phyloP scores from a whole-genome alignment of 2,329 filamentous ascomycete genomes.

The Hypoxylon sp. region DNA sequence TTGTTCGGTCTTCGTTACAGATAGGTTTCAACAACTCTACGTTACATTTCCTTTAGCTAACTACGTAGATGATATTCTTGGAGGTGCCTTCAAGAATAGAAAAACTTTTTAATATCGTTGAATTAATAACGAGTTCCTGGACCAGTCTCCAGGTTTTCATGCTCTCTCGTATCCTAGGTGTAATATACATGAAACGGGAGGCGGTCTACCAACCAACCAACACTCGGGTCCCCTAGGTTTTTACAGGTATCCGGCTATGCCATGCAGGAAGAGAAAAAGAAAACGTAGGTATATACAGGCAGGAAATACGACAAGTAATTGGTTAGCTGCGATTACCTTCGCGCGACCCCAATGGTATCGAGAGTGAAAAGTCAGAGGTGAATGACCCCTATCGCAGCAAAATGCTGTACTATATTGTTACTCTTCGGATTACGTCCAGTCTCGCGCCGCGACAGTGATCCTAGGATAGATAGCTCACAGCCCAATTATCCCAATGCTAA shows the following conservation, averaged over 20 bases:
- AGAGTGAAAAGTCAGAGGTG: slow-evolving; percentile 11
- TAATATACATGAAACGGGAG: background rate
- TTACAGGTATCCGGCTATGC: too few relatives aligned
- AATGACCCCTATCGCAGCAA: slow-evolving; percentile 3
- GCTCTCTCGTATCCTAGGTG: background rate
- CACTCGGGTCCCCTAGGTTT: background rate
- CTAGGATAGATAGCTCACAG: slow-evolving; percentile 11
- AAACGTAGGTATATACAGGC: slow-evolving; percentile 5
- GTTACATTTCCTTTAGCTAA: too few relatives aligned
- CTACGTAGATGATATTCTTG: too few relatives aligned
- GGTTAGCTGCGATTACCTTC: background rate
- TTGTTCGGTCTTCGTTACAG: too few relatives aligned
- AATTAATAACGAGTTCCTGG: background rate
- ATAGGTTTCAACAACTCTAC: too few relatives aligned
- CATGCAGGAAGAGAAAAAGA: slow-evolving; percentile 7
- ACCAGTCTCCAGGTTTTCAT: background rate
- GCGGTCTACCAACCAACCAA: background rate
- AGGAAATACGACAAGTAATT: slow-evolving; percentile 1
- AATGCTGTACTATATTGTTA: slow-evolving; percentile 7
- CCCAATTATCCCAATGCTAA: slow-evolving; percentile 19
- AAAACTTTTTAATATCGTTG: too few relatives aligned
- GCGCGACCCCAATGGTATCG: slow-evolving; percentile 7
- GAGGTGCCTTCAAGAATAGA: too few relatives aligned
- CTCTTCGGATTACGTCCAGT: background rate
- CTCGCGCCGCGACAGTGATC: background rate